Evolutionary conservation across 768 basidiomycete species (phyloP).

Genomic region (Coprinellus aureogranulatus): DNA sequence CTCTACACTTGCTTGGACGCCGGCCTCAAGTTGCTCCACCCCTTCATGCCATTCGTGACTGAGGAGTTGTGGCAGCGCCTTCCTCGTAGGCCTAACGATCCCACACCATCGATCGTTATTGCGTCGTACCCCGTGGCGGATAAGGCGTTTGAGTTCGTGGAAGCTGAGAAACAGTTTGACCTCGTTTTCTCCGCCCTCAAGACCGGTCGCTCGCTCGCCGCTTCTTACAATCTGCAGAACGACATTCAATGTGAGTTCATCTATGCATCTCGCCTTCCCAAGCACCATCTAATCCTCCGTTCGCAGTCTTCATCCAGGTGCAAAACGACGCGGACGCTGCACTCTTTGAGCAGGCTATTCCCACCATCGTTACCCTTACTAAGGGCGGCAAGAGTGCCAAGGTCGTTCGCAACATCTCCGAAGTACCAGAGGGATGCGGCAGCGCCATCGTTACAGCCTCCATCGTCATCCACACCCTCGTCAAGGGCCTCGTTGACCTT

Average conservation of each 20-base stretch:
- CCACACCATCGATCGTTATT: constrained; percentile 87
- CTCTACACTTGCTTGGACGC: constrained; percentile 92
- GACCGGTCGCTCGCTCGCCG: constrained; percentile 79
- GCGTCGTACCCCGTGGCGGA: constrained; percentile 79
- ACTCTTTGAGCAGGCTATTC: constrained; percentile 68
- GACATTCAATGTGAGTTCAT: constrained; percentile 70
- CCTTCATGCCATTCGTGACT: constrained; percentile 99
- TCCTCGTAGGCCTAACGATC: constrained; percentile 78
- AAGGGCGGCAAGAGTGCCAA: constrained; percentile 83
- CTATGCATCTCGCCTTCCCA: neutral
- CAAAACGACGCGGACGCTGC: constrained; percentile 59
- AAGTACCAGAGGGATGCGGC: constrained; percentile 89
- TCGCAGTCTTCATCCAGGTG: constrained; percentile 72
- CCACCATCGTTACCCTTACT: constrained; percentile 77
- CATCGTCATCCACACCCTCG: constrained; percentile 77
- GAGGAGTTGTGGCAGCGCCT: constrained; percentile 98
- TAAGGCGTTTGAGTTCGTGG: constrained; percentile 53
- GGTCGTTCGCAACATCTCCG: constrained; percentile 58
- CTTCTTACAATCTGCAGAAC: constrained; percentile 82
- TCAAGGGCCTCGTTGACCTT: constrained; percentile 77
- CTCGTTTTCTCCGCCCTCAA: constrained; percentile 78
- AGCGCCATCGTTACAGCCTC: constrained; percentile 75
- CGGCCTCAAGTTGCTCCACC: constrained; percentile 87
- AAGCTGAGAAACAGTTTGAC: constrained; percentile 84
- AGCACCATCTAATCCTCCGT: constrained; percentile 7